A percentile compares a stretch with the other conserved stretches of the same genome.
phyloP scores from a whole-genome alignment of 768 basidiomycete genomes.

The Gloeophyllum trabeum region DNA sequence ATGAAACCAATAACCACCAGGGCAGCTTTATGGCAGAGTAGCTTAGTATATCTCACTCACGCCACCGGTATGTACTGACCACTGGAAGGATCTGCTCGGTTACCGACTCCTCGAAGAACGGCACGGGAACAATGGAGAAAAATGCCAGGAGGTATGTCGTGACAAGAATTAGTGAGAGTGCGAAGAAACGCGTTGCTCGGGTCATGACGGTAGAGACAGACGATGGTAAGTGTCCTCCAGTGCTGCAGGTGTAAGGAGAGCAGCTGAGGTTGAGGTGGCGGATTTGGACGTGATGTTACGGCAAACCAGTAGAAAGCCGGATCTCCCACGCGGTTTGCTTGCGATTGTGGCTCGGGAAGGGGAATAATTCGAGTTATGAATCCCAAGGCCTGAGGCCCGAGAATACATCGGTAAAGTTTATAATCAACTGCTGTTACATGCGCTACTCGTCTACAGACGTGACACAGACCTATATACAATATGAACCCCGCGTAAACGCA shows the following conservation, averaged over 20 bases:
- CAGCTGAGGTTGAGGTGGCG: too few relatives aligned
- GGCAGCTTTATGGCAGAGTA: constrained; percentile 18
- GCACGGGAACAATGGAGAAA: constrained; percentile 6
- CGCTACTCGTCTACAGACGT: too few relatives aligned
- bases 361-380: background rate
- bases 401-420: too few relatives aligned
- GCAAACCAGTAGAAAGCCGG: too few relatives aligned
- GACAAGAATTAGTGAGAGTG: constrained; percentile 13
- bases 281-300: too few relatives aligned
- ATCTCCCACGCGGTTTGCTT: background rate
- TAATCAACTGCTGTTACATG: too few relatives aligned
- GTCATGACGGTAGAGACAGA: too few relatives aligned
- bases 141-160: constrained; percentile 20
- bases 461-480: too few relatives aligned
- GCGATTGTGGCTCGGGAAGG: background rate
- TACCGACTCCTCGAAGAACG: background rate
- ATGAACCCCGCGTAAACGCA: too few relatives aligned
- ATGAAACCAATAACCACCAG: constrained; percentile 26
- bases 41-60: background rate
- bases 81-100: background rate
- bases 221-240: too few relatives aligned
- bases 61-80: background rate
- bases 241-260: too few relatives aligned
- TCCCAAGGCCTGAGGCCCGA: too few relatives aligned
- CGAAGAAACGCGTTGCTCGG: constrained; percentile 20